Base-by-base conservation (phyloP, 768 basidiomycete species). In the Amanita rimosa region DNA sequence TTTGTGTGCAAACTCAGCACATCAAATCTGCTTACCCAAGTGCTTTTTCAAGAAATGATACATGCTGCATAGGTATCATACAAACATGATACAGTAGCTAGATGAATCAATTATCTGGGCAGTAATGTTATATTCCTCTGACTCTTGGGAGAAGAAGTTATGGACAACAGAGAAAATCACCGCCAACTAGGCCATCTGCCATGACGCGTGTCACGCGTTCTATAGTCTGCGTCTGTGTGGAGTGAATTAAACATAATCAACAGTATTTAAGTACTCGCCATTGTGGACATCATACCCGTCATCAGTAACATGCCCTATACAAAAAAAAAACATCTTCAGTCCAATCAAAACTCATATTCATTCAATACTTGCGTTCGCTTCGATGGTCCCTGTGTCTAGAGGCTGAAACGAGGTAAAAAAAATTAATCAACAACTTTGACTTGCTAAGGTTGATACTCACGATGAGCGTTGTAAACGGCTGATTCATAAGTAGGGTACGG, bases 401-500 rank as follows among this genome's bases (percentile, higher is more conserved):
- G 24, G 57, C 48, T 50, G 39, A 36, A 42, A 44, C 8, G 45
- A 31, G 1, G 13, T 31, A 9, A 31, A 19, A 31, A 19, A 42
- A 44, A 39, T n/a, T 44, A 36, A 41, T 42, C 19, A 42, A 37
- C 7, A 41, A 22, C 27, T 42, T 6, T 19, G 37, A 26, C 19
- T 2, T 22, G 42, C 40, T 33, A 3, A 41, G 22, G 34, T 39
- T 37, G 43, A 17, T 37, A 56, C 62, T 54, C 53, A 63, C 63
- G 55, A 42, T 52, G 41, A 11, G 53, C 5, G 41, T 54, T 53
- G 35, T 53, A 55, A 24, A 54, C 53, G 29, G 41, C 44, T n/a
- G 53, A 29, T 41, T 56, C 52, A 21, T 52, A 53, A 22, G 52
- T 48, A 1, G 56, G 38, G 48, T 63, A 62, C 6, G 9, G 29